Base-by-base conservation (phyloP, 2,329 filamentous ascomycete species). In the Aspergillus sp. region DNA sequence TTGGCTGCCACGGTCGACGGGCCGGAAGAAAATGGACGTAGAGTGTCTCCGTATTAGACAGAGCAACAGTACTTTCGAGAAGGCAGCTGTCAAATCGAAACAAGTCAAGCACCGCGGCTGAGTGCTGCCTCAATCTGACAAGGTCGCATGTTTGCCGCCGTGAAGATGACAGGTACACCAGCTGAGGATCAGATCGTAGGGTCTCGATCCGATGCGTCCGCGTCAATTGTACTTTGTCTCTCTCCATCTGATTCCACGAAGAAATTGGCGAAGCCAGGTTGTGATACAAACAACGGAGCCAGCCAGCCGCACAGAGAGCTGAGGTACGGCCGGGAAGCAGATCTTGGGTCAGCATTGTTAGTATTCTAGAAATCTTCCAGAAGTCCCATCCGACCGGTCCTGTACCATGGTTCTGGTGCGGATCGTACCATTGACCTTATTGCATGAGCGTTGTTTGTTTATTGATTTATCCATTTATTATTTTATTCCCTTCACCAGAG, bases 401-500 rank as follows among this genome's bases (percentile, higher is more conserved):
- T 41, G 33, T 48, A 48, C 46, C 46, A 41, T 48, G 46, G 46
- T 48, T 48, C 46, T 41, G 33, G 11, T 20, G 35, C 46, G 46
- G 46, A 48, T 48, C 46, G 46, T 41, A 41, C 46, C 46, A 26
- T 45, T n/a, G 42, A 41, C 22, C 20, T 42, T 42, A 42, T 16
- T 42, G 11, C 40, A 17, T 20, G 38, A 17, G 16, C 11, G 35
- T 38, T 38, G 22, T 22, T 30, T 30, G 8, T 30, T 24, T 30
- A 30, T 30, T 30, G 9, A 10, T 10, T 9, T 26, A 26, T 26
- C 11, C 11, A 38, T 38, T 17, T 42, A 11, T 17, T 6, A 22
- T 17, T 24, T n/a, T 14, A 19, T 22, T 8, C 14, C 8, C 35
- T 17, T 17, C 6, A 4, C 35, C 9, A n/a, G 19, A 13, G 17